Conservation (phyloP, 2,329 filamentous ascomycete species). For the Calonectria pteridis region DNA sequence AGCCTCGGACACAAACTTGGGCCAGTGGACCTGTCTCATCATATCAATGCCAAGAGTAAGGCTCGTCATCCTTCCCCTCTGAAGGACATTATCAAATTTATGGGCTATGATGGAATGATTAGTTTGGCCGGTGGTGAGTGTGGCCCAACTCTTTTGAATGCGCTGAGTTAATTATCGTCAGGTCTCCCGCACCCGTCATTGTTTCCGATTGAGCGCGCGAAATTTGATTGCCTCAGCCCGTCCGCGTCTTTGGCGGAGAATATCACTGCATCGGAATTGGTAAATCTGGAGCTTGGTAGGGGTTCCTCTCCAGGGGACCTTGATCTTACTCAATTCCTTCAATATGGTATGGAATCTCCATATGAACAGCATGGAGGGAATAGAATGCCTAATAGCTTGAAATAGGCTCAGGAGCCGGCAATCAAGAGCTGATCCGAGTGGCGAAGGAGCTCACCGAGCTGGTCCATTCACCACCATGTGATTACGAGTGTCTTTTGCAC, state of each 20-base stretch:
- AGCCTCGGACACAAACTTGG: conserved; percentile 1
- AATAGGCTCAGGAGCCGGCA: conserved; percentile 35
- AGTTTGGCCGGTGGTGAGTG: conserved; percentile 46
- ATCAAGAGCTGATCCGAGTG: conserved; percentile 29
- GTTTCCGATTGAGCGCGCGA: conserved; percentile 39
- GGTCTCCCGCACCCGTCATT: conserved; percentile 47
- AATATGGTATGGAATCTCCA: conserved; percentile 27
- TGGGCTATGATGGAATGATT: conserved; percentile 50
- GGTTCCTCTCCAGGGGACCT: conserved; percentile 20
- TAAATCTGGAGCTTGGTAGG: conserved; percentile 18
- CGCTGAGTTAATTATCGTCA: conserved; percentile 9
- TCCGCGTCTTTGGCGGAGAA: background rate
- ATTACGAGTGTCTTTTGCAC: conserved; percentile 43
- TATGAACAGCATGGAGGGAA: too few relatives aligned
- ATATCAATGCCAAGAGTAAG: conserved; percentile 46
- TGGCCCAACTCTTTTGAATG: background rate
- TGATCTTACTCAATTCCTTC: conserved; percentile 34
- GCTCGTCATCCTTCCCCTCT: conserved; percentile 47
- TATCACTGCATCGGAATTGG: background rate
- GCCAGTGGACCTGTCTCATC: conserved; percentile 45
- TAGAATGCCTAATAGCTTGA: background rate
- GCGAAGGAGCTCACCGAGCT: conserved; percentile 35
- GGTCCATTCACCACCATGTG: conserved; percentile 37
- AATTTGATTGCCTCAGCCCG: conserved; percentile 26
- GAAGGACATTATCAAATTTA: conserved; percentile 51